Base-by-base conservation (phyloP, 805 yeast genomes). In the Metschnikowia amazonensis region DNA sequence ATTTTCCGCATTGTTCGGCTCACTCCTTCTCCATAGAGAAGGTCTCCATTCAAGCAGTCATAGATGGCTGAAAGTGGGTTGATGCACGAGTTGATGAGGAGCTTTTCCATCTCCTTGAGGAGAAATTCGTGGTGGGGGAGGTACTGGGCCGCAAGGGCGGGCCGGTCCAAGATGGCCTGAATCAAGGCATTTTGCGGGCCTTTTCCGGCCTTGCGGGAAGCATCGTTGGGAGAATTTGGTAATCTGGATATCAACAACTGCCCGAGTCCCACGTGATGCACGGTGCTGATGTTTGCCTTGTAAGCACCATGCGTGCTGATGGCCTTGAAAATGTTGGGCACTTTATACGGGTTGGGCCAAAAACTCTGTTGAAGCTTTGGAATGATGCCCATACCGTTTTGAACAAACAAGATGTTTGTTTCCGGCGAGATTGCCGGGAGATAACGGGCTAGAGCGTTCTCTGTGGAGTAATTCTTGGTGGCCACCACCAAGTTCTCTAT, bases 301-400 rank as follows among this genome's bases (percentile, higher is more conserved):
- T 76, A 84, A 0, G 84, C 87, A 10, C 97, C 98, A 62, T 92
- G 97, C 3, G 86, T 79, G 36, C 85, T 84, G 20, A 90, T 81
- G 44, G 90, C 97, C 58, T 81, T 86, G 57, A 74, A 79, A 5
- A 89, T 48, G 13, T 68, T 70, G 0, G 97, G 96, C 43, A 79
- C 60, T 0, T 51, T 55, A 1, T 49, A 42, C 1, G 36, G 35
- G 2, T 64, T 56, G 3, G 79, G 79, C 89, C 92, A 86, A 6
- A 80, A 63, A 18, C 65, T 59, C 1, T 64, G 59, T n/a, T 69
- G 60, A 9, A 88, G 55, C 46, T 74, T 71, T 10, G 76, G 86
- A 5, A 75, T 60, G 34, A 79, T 72, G 8, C 98, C 98, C 72
- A 89, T 74, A 1, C 89, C 99, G 62, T 94, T 88, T 45, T 88